Evolutionary conservation across 495 filamentous ascomycete genomes (phyloP), one percentile per base, ranked within the genome.

Genomic region (Xylaria bambusicola): DNA sequence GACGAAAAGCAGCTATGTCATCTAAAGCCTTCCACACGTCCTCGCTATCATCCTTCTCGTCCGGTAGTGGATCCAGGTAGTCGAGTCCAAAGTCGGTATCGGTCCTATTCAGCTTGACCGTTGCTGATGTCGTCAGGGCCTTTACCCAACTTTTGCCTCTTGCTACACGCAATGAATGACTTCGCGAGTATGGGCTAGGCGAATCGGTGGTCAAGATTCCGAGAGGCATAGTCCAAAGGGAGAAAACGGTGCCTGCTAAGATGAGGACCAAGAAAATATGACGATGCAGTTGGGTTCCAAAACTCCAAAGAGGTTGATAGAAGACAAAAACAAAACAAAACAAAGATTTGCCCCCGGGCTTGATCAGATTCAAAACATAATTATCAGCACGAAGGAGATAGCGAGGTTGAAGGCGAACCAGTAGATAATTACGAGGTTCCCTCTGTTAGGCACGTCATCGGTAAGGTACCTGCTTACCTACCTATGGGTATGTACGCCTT

Each of bases 1-100:
- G 67, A 26, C 66, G 68, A 62, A 73, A 61, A 38, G 68, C 68
- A 41, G 73, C 61, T 62, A 76, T 73, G 46, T 70, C 76, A 71
- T 80, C 77, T 68, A 78, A 74, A 62, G 69, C 69, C 54, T 69
- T 66, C 71, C 71, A 74, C 12, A 53, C 54, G 26, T 70, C 67
- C 24, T 60, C 52, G 15, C 61, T 56, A 20, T 67, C 65, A 31
- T 53, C 52, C 12, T 60, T 58, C 15, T 68, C 64, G 29, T 56
- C 52, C 12, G 13, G 51, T 38, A 61, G 57, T n/a, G 51, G 47
- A 57, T 66, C 64, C 35, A 62, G 24, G 40, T 56, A 60, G 50
- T 71, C 68, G 33, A 63, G 60, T 52, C 66, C 61, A 31, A 71
- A 51, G 48, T 66, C 56, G 36, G 63, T 49, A 10, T 66, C 66